Base-by-base conservation (phyloP, 208 protist genomes). In the Wallacemonas sp. region DNA sequence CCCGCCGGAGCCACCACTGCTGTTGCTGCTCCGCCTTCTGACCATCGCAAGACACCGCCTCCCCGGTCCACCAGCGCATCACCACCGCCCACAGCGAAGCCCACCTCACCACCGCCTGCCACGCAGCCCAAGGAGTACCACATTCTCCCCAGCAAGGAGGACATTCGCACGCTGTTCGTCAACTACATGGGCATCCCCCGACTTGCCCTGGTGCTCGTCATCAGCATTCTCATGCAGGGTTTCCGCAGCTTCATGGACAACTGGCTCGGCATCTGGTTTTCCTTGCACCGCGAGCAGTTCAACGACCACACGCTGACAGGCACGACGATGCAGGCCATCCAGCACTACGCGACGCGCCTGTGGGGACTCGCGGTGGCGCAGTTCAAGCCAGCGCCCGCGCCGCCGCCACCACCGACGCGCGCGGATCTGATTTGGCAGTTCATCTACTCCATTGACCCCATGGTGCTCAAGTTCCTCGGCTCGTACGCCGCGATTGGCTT, bases 231-330 rank as follows among this genome's bases (percentile, higher is more conserved):
- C 27, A 74, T 81, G 70, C 79, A 90, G 56, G 57, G 75, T 19
- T 71, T 90, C 33, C 81, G 72, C 38, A 88, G 72, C 33, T 61
- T 88, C 48, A 76, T 81, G 66, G 87, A 93, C 71, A 85, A 89
- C 61, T 93, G 87, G 84, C 69, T 93, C 2, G 81, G 84, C 48
- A 66, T 93, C 17, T 93, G 84, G 80, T 76, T 92, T 36, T 78
- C 82, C 19, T 64, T 88, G 48, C 72, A 78, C 38, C 66, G 68
- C 56, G 72, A 78, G 72, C 61, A 68, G 21, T 68, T 76, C 47
- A 73, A 71, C 54, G 72, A 72, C 38, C 66, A 70, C 61, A 63
- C 57, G 16, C 57, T 63, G 23, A 48, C 39, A 4, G 57, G 57
- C 57, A 68, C 71, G 41, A 78, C 66, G 19, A 74, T 76, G 21